Evolutionary conservation across 2,329 filamentous ascomycete species (phyloP), one percentile per base, ranked within the genome.

Genomic region (Diaporthe sp.): DNA sequence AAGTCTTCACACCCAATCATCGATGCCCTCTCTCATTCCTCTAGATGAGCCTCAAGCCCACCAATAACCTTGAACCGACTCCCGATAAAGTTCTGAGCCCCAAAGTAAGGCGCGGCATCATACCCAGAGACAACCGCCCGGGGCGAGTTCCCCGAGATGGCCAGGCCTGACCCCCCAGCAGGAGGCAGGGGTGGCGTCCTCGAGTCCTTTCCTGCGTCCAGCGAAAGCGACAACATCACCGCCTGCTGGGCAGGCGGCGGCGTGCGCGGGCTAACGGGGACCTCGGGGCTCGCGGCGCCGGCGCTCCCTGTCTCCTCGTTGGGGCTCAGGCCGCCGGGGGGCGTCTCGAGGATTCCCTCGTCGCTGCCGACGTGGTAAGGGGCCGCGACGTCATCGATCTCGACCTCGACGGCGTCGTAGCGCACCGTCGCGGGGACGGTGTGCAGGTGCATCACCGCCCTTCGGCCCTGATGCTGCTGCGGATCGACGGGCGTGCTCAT

Each of bases 41-140:
- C 75, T 59, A 75, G 42, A 22, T 76, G 75, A 32, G 75, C 73
- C 59, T 76, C 75, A 59, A 76, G 47, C 32, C 73, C 68, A 25
- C 75, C 73, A 4, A 75, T 59, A 17, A 75, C 35, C 51, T 69
- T 68, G 22, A 75, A 75, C 22, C 75, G 53, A n/a, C 51, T 75
- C 17, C 70, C 69, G 4, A 75, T 61, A 59, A 76, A 76, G n/a
- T 70, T 73, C 17, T 71, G 63, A 9, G 58, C 63, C 4, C 42
- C 56, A 30, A 75, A 75, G 32, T 73, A 72, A 2, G 70, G 56
- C 15, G 66, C 70, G 44, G 73, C 47, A 13, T 76, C 75, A 56
- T 65, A 74, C 13, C 44, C 50, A 19, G 65, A 19, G 22, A 65
- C 22, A 10, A 30, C 32, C 6, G 56, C 65, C 61, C 59, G 42